phyloP scores from a whole-genome alignment of 73 alveolate species.

The Tetrahymena borealis region DNA sequence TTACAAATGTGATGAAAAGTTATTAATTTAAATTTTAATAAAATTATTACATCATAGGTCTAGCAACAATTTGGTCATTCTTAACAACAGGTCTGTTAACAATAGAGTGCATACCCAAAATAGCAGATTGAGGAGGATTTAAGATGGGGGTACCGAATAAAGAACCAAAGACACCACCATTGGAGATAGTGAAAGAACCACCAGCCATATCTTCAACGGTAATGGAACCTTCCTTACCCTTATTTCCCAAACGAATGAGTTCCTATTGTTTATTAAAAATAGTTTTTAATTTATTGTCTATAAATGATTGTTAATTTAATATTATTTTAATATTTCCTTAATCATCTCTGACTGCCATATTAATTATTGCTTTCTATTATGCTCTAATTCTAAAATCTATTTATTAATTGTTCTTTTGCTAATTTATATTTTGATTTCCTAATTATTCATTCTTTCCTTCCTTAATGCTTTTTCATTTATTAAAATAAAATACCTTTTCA shows the following conservation, averaged over 20 bases:
- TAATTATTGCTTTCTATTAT: no score
- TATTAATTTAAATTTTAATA: neutral
- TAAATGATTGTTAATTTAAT: no score
- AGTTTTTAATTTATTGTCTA: neutral
- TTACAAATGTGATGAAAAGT: neutral
- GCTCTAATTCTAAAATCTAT: no score
- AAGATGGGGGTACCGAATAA: constrained; percentile 87
- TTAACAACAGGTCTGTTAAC: constrained; percentile 75
- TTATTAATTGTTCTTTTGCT: no score
- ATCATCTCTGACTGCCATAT: no score
- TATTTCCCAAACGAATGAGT: constrained; percentile 44
- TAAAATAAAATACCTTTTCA: constrained; percentile 66
- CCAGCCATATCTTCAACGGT: constrained; percentile 83
- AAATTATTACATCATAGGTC: constrained; percentile 70
- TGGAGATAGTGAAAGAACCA: constrained; percentile 84
- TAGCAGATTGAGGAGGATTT: constrained; percentile 81
- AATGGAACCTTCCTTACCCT: constrained; percentile 81
- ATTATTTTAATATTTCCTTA: no score
- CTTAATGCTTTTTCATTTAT: no score
- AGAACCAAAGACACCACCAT: constrained; percentile 86
- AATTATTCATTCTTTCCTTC: no score
- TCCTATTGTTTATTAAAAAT: neutral
- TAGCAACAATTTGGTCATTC: constrained; percentile 72
- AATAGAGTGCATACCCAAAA: constrained; percentile 85
- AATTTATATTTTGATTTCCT: no score